Conservation (phyloP, 768 basidiomycete species). For the Myochromella boudieri region DNA sequence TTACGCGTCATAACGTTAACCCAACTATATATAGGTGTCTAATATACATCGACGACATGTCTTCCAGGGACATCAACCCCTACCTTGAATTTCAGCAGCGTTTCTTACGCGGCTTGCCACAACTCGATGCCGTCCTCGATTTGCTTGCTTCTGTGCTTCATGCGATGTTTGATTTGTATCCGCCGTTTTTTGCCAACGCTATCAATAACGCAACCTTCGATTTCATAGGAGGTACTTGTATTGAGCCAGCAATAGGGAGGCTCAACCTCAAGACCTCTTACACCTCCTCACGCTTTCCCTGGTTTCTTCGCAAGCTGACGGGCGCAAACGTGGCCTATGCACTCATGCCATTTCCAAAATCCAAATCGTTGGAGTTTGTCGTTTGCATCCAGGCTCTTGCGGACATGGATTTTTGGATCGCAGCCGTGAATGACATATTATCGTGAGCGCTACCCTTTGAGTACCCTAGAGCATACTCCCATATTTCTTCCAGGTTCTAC, state of each 20-base stretch:
- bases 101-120: constrained; percentile 7
- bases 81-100: constrained; percentile 12
- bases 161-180: constrained; percentile 7
- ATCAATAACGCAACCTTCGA: constrained; percentile 12
- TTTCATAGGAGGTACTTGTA: constrained; percentile 4
- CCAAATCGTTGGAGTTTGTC: neutral
- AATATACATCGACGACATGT: constrained; percentile 13
- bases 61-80: neutral
- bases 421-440: constrained; percentile 15
- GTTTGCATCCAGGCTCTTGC: constrained; percentile 9
- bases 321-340: constrained; percentile 6
- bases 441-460: constrained; percentile 16
- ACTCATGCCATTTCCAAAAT: constrained; percentile 12
- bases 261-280: constrained; percentile 2
- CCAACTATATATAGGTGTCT: constrained; percentile 11
- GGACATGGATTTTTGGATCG: constrained; percentile 17
- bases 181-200: constrained; percentile 7
- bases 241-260: constrained; percentile 5
- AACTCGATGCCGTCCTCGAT: constrained; percentile 12
- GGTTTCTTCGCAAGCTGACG: constrained; percentile 14
- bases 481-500: no score
- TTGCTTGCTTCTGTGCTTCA: constrained; percentile 5
- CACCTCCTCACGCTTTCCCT: constrained; percentile 8
- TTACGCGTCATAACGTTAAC: no score
- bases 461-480: no score